Evolutionary conservation across 228 moss, liverwort and hornwort genomes (phyloP).

Genomic region (Sphagnum fallax): DNA sequence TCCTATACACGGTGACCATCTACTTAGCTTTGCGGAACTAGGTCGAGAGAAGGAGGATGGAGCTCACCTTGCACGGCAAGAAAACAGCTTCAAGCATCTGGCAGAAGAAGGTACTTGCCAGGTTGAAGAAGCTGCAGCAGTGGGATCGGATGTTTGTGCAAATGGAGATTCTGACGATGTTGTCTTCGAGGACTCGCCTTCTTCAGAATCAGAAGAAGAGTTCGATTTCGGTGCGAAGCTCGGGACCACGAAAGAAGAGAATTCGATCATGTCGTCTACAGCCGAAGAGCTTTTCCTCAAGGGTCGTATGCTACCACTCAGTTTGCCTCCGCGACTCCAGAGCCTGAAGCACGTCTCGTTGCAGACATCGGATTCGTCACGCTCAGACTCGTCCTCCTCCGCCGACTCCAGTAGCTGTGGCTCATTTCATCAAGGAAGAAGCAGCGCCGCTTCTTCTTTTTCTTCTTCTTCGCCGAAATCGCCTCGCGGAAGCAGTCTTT

Average conservation of each 20-base stretch:
- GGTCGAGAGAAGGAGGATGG: too few relatives aligned
- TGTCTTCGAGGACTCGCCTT: too few relatives aligned
- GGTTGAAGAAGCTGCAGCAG: too few relatives aligned
- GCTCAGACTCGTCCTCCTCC: too few relatives aligned
- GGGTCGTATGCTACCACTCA: conserved; percentile 35
- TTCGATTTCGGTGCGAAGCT: conserved; percentile 26
- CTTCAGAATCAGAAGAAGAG: too few relatives aligned
- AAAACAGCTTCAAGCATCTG: too few relatives aligned
- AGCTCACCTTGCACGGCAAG: too few relatives aligned
- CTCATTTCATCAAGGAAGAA: not conserved
- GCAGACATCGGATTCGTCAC: not conserved
- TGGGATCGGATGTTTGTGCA: too few relatives aligned
- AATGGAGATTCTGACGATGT: too few relatives aligned
- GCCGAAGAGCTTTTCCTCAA: conserved; percentile 38
- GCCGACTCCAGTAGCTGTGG: not conserved
- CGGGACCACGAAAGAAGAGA: not conserved
- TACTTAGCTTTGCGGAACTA: too few relatives aligned
- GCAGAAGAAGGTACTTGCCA: too few relatives aligned
- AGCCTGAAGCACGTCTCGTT: not conserved
- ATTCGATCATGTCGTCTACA: conserved; percentile 9
- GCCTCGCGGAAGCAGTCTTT: not conserved
- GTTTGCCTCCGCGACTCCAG: conserved; percentile 26
- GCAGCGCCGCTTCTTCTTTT: not conserved
- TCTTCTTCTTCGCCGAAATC: not conserved
- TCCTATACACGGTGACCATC: conserved; percentile 6